phyloP scores from a whole-genome alignment of 495 filamentous ascomycete genomes.

The Neurospora africana region DNA sequence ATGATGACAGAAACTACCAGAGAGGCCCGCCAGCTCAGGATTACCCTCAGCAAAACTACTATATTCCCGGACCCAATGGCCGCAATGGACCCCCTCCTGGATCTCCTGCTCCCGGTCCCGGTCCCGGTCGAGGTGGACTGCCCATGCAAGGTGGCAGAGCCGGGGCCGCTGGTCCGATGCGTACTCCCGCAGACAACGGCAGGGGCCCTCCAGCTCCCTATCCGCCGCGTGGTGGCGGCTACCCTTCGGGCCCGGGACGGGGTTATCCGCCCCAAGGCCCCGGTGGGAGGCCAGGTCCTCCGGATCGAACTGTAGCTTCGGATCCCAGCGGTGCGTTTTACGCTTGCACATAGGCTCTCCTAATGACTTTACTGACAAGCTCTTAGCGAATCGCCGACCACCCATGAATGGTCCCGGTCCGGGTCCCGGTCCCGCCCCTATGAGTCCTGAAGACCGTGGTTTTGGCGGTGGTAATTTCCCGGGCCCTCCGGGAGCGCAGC shows the following conservation, averaged over 20 bases:
- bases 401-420: constrained; percentile 15
- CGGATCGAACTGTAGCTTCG: constrained; percentile 19
- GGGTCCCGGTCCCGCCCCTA: constrained; percentile 4
- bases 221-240: constrained; percentile 22
- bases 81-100: constrained; percentile 15
- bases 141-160: constrained; percentile 33
- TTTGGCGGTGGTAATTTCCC: constrained; percentile 59
- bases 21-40: constrained; percentile 38
- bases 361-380: constrained; percentile 1
- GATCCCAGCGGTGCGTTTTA: constrained; percentile 27
- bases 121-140: constrained; percentile 26
- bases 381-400: constrained; percentile 23
- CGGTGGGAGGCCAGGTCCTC: constrained; percentile 28
- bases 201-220: constrained; percentile 25
- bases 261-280: constrained; percentile 31
- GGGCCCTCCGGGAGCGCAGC: constrained; percentile 45
- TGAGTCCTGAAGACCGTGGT: constrained; percentile 36
- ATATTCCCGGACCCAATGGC: constrained; percentile 30
- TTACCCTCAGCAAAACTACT: constrained; percentile 45
- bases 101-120: constrained; percentile 3
- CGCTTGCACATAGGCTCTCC: no score
- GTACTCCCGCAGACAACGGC: constrained; percentile 20
- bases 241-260: constrained; percentile 23
- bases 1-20: constrained; percentile 41
- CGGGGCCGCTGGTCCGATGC: constrained; percentile 30